Conservation (phyloP, 139 green algal genomes). For the Micromonas pusilla region DNA sequence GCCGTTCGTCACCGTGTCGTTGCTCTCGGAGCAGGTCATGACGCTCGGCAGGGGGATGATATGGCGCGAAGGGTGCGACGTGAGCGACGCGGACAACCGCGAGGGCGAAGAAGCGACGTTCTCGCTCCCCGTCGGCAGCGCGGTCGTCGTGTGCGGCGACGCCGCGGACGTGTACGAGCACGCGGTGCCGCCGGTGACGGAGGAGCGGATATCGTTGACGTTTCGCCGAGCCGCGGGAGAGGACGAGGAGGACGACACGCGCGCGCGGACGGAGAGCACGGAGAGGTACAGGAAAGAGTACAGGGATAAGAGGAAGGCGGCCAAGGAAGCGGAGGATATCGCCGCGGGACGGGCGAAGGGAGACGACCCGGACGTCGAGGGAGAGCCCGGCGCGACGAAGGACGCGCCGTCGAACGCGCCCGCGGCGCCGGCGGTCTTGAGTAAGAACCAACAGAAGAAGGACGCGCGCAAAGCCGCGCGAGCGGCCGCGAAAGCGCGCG, state of each 20-base stretch:
- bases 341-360: background rate
- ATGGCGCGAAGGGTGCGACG: background rate
- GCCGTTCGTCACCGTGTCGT: slow-evolving; percentile 24
- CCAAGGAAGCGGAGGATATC: background rate
- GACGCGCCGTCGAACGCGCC: background rate
- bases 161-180: slow-evolving; percentile 23
- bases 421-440: background rate
- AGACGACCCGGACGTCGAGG: background rate
- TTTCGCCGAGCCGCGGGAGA: background rate
- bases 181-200: slow-evolving; percentile 4
- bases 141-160: background rate
- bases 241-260: background rate
- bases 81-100: background rate
- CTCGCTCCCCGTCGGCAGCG: background rate
- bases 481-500: background rate
- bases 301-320: background rate
- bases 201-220: slow-evolving; percentile 19
- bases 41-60: slow-evolving; percentile 13
- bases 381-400: background rate
- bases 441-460: slow-evolving; percentile 16
- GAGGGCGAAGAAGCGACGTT: slow-evolving; percentile 3
- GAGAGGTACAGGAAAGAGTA: background rate
- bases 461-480: background rate
- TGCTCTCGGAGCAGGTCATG: background rate
- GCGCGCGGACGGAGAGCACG: background rate